phyloP scores from a whole-genome alignment of 306 rosid genomes.

The Pyrus pyrifolia region DNA sequence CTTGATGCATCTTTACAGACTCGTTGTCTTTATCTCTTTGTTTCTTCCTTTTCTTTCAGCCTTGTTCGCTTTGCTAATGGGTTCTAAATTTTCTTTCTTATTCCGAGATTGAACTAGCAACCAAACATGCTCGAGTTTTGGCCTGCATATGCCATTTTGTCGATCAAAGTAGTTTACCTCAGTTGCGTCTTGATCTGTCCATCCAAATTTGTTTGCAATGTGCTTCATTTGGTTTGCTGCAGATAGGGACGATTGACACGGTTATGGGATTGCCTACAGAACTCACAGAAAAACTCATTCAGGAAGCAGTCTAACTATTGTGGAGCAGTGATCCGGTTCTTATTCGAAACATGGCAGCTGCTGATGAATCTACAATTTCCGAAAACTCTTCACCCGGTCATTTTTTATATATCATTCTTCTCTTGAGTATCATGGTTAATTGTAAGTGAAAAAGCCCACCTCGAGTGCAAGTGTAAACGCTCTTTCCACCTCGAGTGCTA shows the following conservation, averaged over 20 bases:
- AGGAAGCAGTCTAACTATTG: slow-evolving; percentile 49
- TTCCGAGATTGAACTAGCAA: not conserved
- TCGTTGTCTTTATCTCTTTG: too few species aligned
- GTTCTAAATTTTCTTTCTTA: not conserved
- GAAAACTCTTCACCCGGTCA: not conserved
- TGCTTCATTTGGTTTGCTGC: slow-evolving; percentile 13
- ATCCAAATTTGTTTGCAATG: not conserved
- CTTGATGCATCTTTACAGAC: too few species aligned
- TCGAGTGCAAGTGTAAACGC: too few species aligned
- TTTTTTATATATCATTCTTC: not conserved
- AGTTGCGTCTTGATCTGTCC: too few species aligned
- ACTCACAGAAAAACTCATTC: slow-evolving; percentile 64
- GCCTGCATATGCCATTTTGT: not conserved
- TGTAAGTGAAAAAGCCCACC: too few species aligned
- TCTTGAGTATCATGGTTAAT: not conserved
- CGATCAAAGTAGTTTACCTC: not conserved
- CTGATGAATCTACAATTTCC: not conserved
- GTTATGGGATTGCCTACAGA: slow-evolving; percentile 93
- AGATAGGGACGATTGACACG: slow-evolving; percentile 78
- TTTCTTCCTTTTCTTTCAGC: not conserved
- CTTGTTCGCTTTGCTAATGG: not conserved
- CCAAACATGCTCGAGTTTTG: not conserved
- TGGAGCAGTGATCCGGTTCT: not conserved
- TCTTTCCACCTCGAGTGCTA: not conserved
- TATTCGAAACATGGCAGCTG: not conserved